Percentiles rank a stretch among this genome's conserved stretches.
These are phyloP conservation scores for Rhododendron vialii DNA, from an alignment of 148 eudicot genomes.

Conservation along the genomic window DNA sequence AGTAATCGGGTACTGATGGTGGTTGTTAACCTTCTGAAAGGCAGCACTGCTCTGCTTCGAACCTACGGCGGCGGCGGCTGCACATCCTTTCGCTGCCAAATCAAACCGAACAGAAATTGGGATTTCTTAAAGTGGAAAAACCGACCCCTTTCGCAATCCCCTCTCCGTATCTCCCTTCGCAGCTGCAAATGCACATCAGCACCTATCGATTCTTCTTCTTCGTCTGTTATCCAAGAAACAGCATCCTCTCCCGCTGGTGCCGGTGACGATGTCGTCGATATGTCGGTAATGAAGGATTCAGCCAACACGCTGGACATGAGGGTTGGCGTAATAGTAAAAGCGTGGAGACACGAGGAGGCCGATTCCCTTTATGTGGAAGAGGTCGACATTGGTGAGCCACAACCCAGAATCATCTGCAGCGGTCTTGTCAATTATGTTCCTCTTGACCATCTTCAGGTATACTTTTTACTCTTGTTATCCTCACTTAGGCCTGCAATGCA, in stretches of 20 bases:
- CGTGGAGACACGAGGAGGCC: conserved; percentile 82
- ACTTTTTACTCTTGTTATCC: neutral
- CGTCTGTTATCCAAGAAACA: conserved; percentile 6
- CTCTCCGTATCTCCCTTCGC: neutral
- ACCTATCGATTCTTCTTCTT: neutral
- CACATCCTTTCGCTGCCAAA: neutral
- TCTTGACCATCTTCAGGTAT: conserved; percentile 66
- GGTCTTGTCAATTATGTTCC: conserved; percentile 79
- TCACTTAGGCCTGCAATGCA: neutral
- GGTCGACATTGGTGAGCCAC: conserved; percentile 77
- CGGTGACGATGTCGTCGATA: neutral
- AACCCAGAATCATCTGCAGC: conserved; percentile 78
- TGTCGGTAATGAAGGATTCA: conserved; percentile 27
- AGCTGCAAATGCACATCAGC: conserved; percentile 1
- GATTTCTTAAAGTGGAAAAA: neutral
- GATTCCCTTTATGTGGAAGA: conserved; percentile 86
- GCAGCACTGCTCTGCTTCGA: conserved; percentile 14
- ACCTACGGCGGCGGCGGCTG: conserved; percentile 5
- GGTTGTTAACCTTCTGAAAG: neutral
- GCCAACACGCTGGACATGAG: conserved; percentile 66
- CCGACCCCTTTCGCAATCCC: conserved; percentile 8
- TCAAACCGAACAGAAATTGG: neutral
- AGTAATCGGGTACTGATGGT: neutral
- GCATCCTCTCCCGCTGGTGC: conserved; percentile 4
- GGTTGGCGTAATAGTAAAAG: conserved; percentile 67